A percentile compares a stretch with the other conserved stretches of the same genome.
Evolutionary conservation across 441 rosid species (phyloP).

Genomic region (Aleurites moluccanus): DNA sequence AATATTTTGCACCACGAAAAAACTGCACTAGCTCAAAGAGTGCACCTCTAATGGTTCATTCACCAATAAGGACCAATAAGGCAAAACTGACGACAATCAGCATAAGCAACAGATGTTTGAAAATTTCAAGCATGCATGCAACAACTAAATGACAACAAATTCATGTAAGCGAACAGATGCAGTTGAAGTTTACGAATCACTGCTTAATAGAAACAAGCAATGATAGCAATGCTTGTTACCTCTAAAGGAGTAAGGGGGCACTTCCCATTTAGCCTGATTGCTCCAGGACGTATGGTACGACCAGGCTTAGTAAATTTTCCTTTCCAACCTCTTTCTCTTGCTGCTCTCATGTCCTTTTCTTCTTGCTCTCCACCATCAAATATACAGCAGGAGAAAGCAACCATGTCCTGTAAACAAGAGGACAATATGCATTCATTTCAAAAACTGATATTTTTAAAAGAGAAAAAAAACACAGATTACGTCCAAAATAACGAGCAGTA

Average conservation of each 20-base stretch:
- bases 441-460: slow-evolving; percentile 1
- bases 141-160: neutral
- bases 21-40: neutral
- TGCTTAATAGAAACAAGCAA: neutral
- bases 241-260: slow-evolving; percentile 98
- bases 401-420: slow-evolving; percentile 80
- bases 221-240: slow-evolving; percentile 43
- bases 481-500: slow-evolving; percentile 9
- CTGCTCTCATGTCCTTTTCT: slow-evolving; percentile 83
- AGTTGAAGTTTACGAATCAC: slow-evolving; percentile 11
- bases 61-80: neutral
- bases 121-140: neutral
- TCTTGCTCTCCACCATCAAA: slow-evolving; percentile 96
- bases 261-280: slow-evolving; percentile 93
- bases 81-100: neutral
- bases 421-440: slow-evolving; percentile 12
- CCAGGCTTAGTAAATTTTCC: slow-evolving; percentile 99
- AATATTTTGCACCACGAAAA: neutral
- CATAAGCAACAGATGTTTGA: neutral
- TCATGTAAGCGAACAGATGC: neutral
- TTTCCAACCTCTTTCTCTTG: slow-evolving; percentile 99
- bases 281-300: slow-evolving; percentile 97
- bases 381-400: slow-evolving; percentile 99
- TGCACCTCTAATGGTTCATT: neutral
- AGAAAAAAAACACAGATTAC: neutral